phyloP scores from a whole-genome alignment of 495 filamentous ascomycete species.

The Gamarada debralockiae region DNA sequence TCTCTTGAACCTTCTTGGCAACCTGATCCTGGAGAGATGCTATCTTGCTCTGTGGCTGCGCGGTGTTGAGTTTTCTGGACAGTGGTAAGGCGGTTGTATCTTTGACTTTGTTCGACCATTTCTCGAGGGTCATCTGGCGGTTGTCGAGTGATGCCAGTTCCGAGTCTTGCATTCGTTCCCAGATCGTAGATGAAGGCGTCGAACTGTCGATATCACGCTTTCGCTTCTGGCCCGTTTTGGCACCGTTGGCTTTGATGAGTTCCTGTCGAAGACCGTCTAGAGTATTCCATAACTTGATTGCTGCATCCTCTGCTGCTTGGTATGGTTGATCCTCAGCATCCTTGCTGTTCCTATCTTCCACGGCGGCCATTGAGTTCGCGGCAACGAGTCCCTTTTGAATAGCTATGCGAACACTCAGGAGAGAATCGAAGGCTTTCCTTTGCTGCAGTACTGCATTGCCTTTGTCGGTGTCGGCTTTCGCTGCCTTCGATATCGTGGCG shows the following conservation, averaged over 20 bases:
- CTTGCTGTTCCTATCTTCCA: constrained; percentile 32
- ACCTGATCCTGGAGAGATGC: constrained; percentile 74
- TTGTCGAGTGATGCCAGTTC: constrained; percentile 47
- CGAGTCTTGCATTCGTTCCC: constrained; percentile 62
- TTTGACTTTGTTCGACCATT: constrained; percentile 63
- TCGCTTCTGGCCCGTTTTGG: constrained; percentile 50
- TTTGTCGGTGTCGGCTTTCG: constrained; percentile 76
- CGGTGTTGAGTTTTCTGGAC: constrained; percentile 50
- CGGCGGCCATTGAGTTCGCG: constrained; percentile 65
- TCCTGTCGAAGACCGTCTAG: constrained; percentile 68
- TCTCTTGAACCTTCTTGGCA: constrained; percentile 48
- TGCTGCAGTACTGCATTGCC: constrained; percentile 82
- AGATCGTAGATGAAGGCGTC: constrained; percentile 57
- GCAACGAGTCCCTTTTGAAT: constrained; percentile 85
- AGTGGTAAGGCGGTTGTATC: constrained; percentile 37
- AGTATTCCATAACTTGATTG: constrained; percentile 79
- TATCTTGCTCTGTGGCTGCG: constrained; percentile 57
- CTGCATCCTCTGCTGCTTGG: constrained; percentile 81
- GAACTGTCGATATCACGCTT: constrained; percentile 48
- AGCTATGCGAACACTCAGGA: constrained; percentile 84
- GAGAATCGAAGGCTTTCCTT: constrained; percentile 75
- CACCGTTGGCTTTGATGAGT: constrained; percentile 36
- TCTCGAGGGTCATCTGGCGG: constrained; percentile 56
- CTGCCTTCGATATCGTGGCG: constrained; percentile 65
- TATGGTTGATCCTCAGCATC: constrained; percentile 42